These are phyloP conservation scores for Raddia distichophylla DNA, from an alignment of 176 grass and related monocot genomes.

Conservation along the genomic window DNA sequence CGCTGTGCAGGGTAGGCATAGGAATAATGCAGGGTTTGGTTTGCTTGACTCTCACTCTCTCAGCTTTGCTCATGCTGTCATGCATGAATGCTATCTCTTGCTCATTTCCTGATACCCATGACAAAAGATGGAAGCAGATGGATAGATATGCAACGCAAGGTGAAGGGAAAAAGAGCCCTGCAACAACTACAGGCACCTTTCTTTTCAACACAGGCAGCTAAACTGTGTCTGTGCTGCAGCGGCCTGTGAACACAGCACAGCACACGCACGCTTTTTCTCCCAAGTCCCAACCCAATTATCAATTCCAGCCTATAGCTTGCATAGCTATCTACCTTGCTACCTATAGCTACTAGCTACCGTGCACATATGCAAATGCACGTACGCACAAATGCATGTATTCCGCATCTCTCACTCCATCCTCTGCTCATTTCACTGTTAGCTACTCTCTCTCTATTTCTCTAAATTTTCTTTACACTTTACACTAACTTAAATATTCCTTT, in stretches of 20 bases:
- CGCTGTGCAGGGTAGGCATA: not conserved
- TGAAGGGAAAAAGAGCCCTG: slow-evolving; percentile 41
- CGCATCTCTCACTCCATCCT: too few species aligned
- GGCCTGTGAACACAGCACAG: slow-evolving; percentile 19
- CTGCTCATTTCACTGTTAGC: too few species aligned
- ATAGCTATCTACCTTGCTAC: too few species aligned
- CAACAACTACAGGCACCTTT: slow-evolving; percentile 46
- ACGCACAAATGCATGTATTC: too few species aligned
- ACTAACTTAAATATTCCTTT: too few species aligned
- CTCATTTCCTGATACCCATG: not conserved
- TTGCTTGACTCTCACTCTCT: too few species aligned
- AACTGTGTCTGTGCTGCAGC: slow-evolving; percentile 1
- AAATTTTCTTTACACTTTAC: too few species aligned
- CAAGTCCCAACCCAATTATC: not conserved
- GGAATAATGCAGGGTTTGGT: not conserved
- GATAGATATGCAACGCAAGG: slow-evolving; percentile 7
- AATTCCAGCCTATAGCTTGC: not conserved
- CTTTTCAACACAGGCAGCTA: slow-evolving; percentile 37
- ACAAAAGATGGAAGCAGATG: not conserved
- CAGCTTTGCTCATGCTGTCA: too few species aligned
- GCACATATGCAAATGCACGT: too few species aligned
- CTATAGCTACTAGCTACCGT: too few species aligned
- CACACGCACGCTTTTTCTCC: slow-evolving; percentile 29
- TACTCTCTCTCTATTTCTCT: too few species aligned
- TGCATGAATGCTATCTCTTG: not conserved